Evolutionary conservation across 805 yeast species (phyloP), one percentile per base, ranked within the genome.

Genomic region (Saccharomycopsis javanensis): DNA sequence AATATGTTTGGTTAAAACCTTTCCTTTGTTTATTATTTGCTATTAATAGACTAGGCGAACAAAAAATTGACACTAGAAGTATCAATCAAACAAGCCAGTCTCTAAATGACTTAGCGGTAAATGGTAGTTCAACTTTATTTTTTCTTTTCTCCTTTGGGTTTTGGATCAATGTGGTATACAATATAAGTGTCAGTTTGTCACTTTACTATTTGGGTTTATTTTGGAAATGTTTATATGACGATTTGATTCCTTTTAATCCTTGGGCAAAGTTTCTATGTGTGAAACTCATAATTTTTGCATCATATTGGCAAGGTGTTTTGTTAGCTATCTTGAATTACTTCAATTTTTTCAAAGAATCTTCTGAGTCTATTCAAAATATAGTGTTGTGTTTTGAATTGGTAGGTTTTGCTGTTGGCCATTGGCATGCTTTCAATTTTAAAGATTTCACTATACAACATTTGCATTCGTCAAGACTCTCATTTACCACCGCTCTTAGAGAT

Each of bases 1-100:
- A 94, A 69, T 94, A 92, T 66, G 96, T 92, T 6, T 94, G 97
- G 97, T 69, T 91, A 59, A 91, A 95, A 65, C 97, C 97, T 0
- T 60, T 88, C 13, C 75, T 91, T n/a, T 85, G 90, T 59, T 59
- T 83, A 11, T 71, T 77, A n/a, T 74, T 78, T 27, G 67, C 79
- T 25, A 55, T 78, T 42, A 69, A 80, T 31, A 79, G 81, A 59
- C 59, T 77, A 0, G 57, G 74, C 15, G 80, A 82, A 5, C 48
- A n/a, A n/a, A n/a, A n/a, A n/a, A n/a, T n/a, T n/a, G n/a, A n/a
- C n/a, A n/a, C n/a, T n/a, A n/a, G n/a, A n/a, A n/a, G n/a, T n/a
- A n/a, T n/a, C n/a, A n/a, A n/a, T n/a, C n/a, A n/a, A n/a, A n/a
- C n/a, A n/a, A n/a, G n/a, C n/a, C n/a, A n/a, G n/a, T n/a, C n/a